Conservation (phyloP, 441 rosid species). For the Kokia cookei region DNA sequence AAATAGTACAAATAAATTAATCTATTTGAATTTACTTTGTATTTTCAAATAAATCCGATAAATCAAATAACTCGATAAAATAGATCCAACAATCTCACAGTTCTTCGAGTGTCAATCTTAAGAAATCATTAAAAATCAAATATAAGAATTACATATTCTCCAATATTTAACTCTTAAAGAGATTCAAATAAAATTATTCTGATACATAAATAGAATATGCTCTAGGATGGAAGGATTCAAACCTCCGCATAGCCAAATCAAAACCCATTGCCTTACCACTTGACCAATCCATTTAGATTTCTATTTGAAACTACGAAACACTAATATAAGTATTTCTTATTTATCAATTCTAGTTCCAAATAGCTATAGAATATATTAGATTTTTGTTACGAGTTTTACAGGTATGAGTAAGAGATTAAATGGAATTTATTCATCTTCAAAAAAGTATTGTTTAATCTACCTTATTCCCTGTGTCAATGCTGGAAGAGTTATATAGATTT, state of each 20-base stretch:
- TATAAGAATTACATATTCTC: not conserved
- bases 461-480: no score
- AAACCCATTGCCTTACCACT: not conserved
- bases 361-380: not conserved
- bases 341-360: not conserved
- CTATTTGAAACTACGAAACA: not conserved
- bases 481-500: no score
- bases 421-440: no score
- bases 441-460: no score
- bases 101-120: not conserved
- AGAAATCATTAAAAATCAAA: not conserved
- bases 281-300: not conserved
- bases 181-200: not conserved
- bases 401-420: not conserved
- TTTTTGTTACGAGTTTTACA: not conserved
- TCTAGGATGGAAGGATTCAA: not conserved
- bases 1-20: no score
- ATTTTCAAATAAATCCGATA: not conserved
- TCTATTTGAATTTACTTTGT: no score
- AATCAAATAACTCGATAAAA: no score
- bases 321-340: not conserved
- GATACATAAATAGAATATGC: not conserved
- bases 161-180: no score
- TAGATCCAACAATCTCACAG: not conserved
- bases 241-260: not conserved